phyloP scores from a whole-genome alignment of 306 rosid species.

The Dryas alaskensis region DNA sequence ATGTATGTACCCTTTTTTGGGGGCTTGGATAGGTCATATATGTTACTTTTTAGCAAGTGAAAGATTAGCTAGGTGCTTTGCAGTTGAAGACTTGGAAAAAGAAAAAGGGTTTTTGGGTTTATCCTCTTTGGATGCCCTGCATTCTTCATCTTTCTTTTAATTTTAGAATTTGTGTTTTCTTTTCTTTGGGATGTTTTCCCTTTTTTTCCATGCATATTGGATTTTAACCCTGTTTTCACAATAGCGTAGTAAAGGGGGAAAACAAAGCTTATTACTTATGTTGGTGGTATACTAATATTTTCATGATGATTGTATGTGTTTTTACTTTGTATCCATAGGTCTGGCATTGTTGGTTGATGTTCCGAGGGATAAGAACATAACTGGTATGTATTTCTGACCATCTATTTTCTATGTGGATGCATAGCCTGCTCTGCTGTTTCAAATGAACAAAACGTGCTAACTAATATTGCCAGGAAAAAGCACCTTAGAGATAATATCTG shows the following conservation, averaged over 20 bases:
- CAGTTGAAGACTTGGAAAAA: background rate
- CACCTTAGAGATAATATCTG: too few relatives aligned
- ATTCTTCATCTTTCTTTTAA: background rate
- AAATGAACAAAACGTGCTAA: background rate
- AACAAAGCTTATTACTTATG: background rate
- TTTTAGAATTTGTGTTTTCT: background rate
- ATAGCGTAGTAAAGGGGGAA: background rate
- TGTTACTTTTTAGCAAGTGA: background rate
- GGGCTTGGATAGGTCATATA: background rate
- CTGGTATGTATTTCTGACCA: constrained; percentile 49
- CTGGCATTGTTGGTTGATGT: constrained; percentile 74
- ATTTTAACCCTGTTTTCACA: background rate
- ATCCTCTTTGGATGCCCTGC: background rate
- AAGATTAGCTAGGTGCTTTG: background rate
- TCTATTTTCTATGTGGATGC: background rate
- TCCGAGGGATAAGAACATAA: constrained; percentile 74
- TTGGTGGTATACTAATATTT: background rate
- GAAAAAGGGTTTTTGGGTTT: background rate
- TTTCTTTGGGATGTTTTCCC: background rate
- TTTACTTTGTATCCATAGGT: constrained; percentile 45
- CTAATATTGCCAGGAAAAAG: background rate
- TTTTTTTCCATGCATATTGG: background rate
- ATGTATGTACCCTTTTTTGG: background rate
- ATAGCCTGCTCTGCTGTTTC: background rate
- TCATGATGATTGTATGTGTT: background rate